Percentiles rank a stretch among this genome's conserved stretches.
Conservation (phyloP, 2,329 filamentous ascomycete species). For the Cladosporium velox region DNA sequence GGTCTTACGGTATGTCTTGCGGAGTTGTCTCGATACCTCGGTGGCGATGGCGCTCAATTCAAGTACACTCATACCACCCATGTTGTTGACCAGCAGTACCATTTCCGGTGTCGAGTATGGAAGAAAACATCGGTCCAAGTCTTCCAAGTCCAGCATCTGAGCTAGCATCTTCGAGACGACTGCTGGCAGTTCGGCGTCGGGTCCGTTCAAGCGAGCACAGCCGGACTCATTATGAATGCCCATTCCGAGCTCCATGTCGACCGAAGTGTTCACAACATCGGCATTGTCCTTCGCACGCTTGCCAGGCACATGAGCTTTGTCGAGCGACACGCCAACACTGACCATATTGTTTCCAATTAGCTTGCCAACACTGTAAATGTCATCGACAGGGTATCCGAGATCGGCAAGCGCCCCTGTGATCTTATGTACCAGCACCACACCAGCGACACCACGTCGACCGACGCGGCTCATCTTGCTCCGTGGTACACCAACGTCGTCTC, state of each 20-base stretch:
- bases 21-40: conserved; percentile 64
- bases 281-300: conserved; percentile 59
- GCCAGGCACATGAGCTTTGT: conserved; percentile 92
- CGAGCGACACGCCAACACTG: conserved; percentile 80
- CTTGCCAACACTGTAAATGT: conserved; percentile 72
- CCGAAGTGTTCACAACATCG: conserved; percentile 53
- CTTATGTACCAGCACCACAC: conserved; percentile 89
- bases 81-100: conserved; percentile 72
- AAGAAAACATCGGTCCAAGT: conserved; percentile 69
- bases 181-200: conserved; percentile 44
- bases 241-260: conserved; percentile 70
- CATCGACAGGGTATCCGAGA: conserved; percentile 60
- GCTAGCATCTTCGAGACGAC: conserved; percentile 63
- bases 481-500: conserved; percentile 88
- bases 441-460: conserved; percentile 84
- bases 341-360: conserved; percentile 76
- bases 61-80: conserved; percentile 70
- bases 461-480: conserved; percentile 81
- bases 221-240: conserved; percentile 66
- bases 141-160: conserved; percentile 62
- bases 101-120: conserved; percentile 61
- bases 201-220: conserved; percentile 43
- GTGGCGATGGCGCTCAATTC: conserved; percentile 71
- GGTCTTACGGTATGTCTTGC: conserved; percentile 59
- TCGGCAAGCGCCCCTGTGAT: conserved; percentile 81